Base-by-base conservation (phyloP, 1,284 basidiomycete species). In the Inonotus obliquus region DNA sequence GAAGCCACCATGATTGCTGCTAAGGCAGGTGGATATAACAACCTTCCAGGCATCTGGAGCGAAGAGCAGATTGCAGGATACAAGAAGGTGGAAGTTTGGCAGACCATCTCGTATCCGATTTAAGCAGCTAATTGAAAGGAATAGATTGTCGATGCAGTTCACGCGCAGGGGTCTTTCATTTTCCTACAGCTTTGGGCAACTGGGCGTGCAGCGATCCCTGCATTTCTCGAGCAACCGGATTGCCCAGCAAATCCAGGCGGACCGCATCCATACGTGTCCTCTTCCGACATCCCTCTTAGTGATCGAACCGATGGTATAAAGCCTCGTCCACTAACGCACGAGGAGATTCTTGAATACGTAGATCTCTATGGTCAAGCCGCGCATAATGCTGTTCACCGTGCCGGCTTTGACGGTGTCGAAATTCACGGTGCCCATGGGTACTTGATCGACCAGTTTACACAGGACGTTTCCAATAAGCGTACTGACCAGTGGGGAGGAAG, bases 131-230 rank as follows among this genome's bases (percentile, higher is more conserved):
- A 13, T 14, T 51, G 41, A 45, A 45, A 45, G 41, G 13, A 13
- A n/a, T 45, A 68, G 65, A 63, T 75, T 47, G 70, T 69, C n/a
- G 71, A 70, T 37, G 73, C 69, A 9, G 77, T 80, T 0, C 82
- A 83, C 66, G 73, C 71, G 1, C 77, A 80, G 55, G 77, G 73
- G 5, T 78, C 75, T 0, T 72, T 68, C 66, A 79, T 84, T 62
- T 81, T 73, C 67, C 29, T 73, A 3, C 82, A 85, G 66, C 69
- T 83, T 0, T 81, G 80, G 81, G 79, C 80, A 0, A 68, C 80
- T 25, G 82, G 80, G 2, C 72, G 80, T 13, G 70, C 74, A 1
- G 77, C 77, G 2, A 59, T 71, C 4, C 67, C 70, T 1, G 61
- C 67, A 0, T 63, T 76, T 4, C 73, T 78, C 5, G 62, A 61